Base-by-base conservation (phyloP, 305 asterid species). In the Coffea humblotiana region DNA sequence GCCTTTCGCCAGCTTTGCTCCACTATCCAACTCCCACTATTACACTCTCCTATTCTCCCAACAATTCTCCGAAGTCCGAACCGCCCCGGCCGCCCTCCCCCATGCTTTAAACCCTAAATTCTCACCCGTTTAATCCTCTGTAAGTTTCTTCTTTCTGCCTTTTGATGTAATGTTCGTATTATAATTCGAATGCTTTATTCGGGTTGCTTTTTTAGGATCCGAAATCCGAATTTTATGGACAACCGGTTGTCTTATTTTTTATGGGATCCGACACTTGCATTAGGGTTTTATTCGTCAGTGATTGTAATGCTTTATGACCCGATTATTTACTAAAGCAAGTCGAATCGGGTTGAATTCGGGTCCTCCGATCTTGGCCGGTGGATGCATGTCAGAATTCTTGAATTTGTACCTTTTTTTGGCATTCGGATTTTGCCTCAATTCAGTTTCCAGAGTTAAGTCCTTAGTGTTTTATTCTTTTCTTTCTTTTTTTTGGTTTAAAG, bases 1-100 rank as follows among this genome's bases (percentile, higher is more conserved):
- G 83, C 83, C 80, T 69, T 68, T 75, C 71, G 29, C 76, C 77
- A 43, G 12, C 37, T 58, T 63, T 70, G 77, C 71, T 68, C 52
- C 56, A 56, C 29, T 75, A 58, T 71, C 81, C 70, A 56, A 32
- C 27, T n/a, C 13, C 13, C 27, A 48, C 27, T 27, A 37, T 48
- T 8, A 2, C 63, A 13, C 29, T 23, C 78, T 0, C 47, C 40
- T 14, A n/a, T 43, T 29, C 48, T 2, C 25, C 25, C 5, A 1
- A 21, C 25, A 43, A 11, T 15, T 73, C 65, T 70, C 80, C 77
- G 76, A 67, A 76, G 71, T 79, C 27, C 35, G 29, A n/a, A n/a
- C 77, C 43, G 64, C 65, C 51, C 68, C 56, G 5, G 1, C 49
- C 35, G 27, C 51, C 51, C 77, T 13, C 51, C 72, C 64, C 56